These are phyloP conservation scores for Serpula lacrymans DNA, from an alignment of 768 basidiomycete genomes.

Conservation along the genomic window DNA sequence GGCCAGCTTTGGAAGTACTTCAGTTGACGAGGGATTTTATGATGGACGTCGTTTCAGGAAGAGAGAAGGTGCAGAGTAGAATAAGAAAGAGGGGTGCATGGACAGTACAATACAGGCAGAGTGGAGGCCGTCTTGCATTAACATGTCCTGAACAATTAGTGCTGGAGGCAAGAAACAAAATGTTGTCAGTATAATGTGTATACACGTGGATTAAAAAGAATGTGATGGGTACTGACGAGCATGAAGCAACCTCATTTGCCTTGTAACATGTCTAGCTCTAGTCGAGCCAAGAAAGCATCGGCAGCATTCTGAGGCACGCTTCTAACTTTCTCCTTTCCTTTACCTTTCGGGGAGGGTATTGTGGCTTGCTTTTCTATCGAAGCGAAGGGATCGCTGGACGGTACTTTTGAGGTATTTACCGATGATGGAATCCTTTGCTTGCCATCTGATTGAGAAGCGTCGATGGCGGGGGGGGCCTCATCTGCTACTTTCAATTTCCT, in stretches of 20 bases:
- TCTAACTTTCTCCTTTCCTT: constrained; percentile 21
- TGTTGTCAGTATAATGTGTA: constrained; percentile 1
- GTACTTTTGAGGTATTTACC: not conserved
- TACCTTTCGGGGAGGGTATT: constrained; percentile 11
- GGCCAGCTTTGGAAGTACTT: constrained; percentile 46
- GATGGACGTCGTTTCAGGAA: constrained; percentile 42
- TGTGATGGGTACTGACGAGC: not conserved
- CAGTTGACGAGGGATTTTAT: constrained; percentile 41
- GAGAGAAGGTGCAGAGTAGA: constrained; percentile 31
- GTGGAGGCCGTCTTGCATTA: constrained; percentile 40
- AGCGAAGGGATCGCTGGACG: constrained; percentile 46
- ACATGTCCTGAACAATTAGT: constrained; percentile 49
- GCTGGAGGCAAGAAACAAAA: constrained; percentile 28
- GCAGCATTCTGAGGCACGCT: constrained; percentile 36
- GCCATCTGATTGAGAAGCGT: not conserved
- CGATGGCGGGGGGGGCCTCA: not conserved
- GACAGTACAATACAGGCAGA: constrained; percentile 43
- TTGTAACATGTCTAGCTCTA: constrained; percentile 58
- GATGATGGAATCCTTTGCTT: not conserved
- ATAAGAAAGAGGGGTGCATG: constrained; percentile 32
- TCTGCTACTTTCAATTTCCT: constrained; percentile 40
- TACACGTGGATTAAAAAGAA: not conserved
- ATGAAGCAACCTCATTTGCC: constrained; percentile 13
- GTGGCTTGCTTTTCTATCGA: constrained; percentile 39
- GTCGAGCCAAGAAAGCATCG: constrained; percentile 62